Evolutionary conservation across 2,329 filamentous ascomycete species (phyloP), one percentile per base, ranked within the genome.

Genomic region (Diplocarpon rosae): DNA sequence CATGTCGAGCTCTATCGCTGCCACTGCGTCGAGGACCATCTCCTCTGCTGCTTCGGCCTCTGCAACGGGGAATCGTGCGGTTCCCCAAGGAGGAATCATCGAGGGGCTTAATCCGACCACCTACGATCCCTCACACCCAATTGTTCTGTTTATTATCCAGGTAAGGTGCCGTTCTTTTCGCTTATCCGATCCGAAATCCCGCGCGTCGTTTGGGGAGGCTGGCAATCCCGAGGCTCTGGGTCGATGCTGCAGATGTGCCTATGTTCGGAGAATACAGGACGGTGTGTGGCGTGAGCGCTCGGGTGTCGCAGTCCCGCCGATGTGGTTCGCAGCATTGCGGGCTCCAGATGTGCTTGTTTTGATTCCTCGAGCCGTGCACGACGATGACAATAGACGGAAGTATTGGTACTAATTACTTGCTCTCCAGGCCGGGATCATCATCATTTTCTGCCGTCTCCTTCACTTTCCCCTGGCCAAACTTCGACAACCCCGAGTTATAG

Each of bases 401-500:
- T 4, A 24, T 24, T 24, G 20, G 7, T 24, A 24, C 20, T 24
- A 7, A 24, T 52, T 47, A 55, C 37, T 43, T 30, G 16, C 13
- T 11, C 44, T 14, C 6, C 17, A 88, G 76, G 77, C 78, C 20
- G 70, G 69, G 48, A 80, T 89, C 48, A 85, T 88, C 57, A 80
- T 88, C 57, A 73, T 85, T 46, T 77, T 87, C 62, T 86, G 81
- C 57, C 79, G 82, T 28, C 63, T 84, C 36, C 69, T 89, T 15
- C 83, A 90, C 61, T 88, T 75, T 66, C 85, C 85, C 9, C 73
- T 90, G 5, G 81, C 81, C 54, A 81, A 80, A 57, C 71, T 92
- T 39, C 78, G 83, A 45, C 85, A 92, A 59, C 85, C 85, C 51
- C 78, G 83, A 37, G 85, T 92, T 53, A 89, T 92, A 56, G 82